Evolutionary conservation across 495 filamentous ascomycete species (phyloP).

Genomic region (Patellaria atrata): DNA sequence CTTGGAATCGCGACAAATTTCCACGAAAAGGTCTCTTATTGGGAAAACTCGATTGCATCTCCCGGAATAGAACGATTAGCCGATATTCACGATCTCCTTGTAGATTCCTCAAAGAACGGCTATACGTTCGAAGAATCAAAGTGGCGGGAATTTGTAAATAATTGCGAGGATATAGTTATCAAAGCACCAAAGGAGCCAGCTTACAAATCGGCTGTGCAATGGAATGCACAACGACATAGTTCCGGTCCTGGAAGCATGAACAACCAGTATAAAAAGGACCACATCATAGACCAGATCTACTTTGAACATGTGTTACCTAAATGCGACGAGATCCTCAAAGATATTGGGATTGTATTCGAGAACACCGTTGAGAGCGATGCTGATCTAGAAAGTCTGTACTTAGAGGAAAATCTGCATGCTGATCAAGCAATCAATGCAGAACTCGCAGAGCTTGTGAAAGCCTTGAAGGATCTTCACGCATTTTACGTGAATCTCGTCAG

Average conservation of each 20-base stretch:
- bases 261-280: conserved; percentile 29
- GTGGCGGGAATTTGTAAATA: conserved; percentile 38
- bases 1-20: conserved; percentile 63
- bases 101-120: conserved; percentile 72
- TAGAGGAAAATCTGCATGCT: conserved; percentile 1
- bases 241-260: conserved; percentile 24
- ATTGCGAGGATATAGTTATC: conserved; percentile 1
- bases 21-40: conserved; percentile 58
- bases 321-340: conserved; percentile 34
- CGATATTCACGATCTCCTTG: conserved; percentile 58
- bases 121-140: conserved; percentile 44
- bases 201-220: conserved; percentile 24
- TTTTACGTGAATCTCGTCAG: conserved; percentile 1
- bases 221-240: conserved; percentile 4
- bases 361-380: conserved; percentile 1
- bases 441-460: neutral
- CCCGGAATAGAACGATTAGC: conserved; percentile 43
- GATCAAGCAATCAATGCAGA: conserved; percentile 1
- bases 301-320: conserved; percentile 44
- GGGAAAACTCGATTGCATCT: conserved; percentile 40
- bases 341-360: conserved; percentile 25
- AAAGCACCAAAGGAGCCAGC: conserved; percentile 18
- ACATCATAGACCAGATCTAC: conserved; percentile 63
- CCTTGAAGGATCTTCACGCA: neutral
- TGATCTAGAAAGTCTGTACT: conserved; percentile 10